phyloP scores from a whole-genome alignment of 176 grass and related monocot genomes.

The Carex myosuroides region DNA sequence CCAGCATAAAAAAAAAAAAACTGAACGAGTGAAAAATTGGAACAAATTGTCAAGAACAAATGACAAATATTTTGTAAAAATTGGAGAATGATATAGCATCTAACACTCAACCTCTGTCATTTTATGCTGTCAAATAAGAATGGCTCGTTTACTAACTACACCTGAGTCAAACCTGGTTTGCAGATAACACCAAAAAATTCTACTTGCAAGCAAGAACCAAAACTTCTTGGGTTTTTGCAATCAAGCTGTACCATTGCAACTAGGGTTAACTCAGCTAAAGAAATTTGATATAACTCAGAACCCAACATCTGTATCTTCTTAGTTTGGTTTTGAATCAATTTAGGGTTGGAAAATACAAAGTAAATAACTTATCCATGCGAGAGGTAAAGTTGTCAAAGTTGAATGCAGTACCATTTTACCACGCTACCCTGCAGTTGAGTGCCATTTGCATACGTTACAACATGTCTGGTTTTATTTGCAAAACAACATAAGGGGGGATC shows the following conservation, averaged over 20 bases:
- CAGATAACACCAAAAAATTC: background rate
- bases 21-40: background rate
- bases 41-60: background rate
- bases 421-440: background rate
- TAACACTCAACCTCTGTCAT: background rate
- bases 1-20: constrained; percentile 13
- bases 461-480: background rate
- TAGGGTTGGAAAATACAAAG: background rate
- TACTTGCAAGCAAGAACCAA: background rate
- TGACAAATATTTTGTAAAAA: background rate
- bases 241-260: background rate
- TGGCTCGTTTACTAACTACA: background rate
- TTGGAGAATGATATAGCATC: background rate
- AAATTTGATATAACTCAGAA: background rate
- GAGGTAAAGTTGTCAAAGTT: background rate
- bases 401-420: background rate
- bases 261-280: background rate
- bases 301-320: background rate
- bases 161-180: background rate
- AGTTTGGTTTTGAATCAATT: constrained; percentile 1
- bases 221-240: background rate
- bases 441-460: background rate
- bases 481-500: background rate
- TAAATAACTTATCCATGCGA: background rate
- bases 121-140: background rate